Evolutionary conservation across 371 early-diverging fungal genomes (phyloP), one percentile per base, ranked within the genome.

Genomic region (Mortierella sp.): DNA sequence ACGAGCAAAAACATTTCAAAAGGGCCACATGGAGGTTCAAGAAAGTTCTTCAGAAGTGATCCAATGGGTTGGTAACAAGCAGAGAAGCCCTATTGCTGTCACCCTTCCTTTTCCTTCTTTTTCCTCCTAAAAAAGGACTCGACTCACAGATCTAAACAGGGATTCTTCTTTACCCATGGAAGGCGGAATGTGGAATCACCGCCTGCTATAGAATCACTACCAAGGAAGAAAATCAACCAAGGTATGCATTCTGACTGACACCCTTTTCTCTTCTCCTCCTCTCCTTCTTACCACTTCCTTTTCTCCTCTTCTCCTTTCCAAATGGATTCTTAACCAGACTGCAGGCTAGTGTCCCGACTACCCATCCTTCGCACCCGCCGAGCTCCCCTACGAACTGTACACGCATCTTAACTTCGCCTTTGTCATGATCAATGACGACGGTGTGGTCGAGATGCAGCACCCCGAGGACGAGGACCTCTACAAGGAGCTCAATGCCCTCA

Each of bases 351-450:
- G 86, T 48, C 79, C 79, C 9, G 82, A 81, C 59, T 86, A 86
- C 50, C 86, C 86, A 28, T 78, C 86, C 4, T 86, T 86, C 70
- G 86, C 69, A 6, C 82, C 86, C 19, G 69, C 74, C 8, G 44
- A 79, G 19, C 64, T 86, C 5, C 86, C 82, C 11, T 79, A 81
- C 24, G 77, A 86, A 0, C 76, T 86, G 1, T 82, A 86, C 44
- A 86, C 86, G 24, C 82, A 86, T 48, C 51, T 86, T 51, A 86
- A 81, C 70, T 86, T 76, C 72, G 86, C 86, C 40, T 81, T 86
- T 37, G 79, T 79, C 46, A 67, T 82, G 86, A 86, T 86, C 77
- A 86, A 81, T 61, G 74, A 73, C 40, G 82, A 86, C 19, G 82
- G 86, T 34, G 82, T 86, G 10, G 48, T 86, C 11, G 77, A 61